These are phyloP conservation scores for Fusarium compactum DNA, from an alignment of 2,329 filamentous ascomycete genomes.

Conservation along the genomic window DNA sequence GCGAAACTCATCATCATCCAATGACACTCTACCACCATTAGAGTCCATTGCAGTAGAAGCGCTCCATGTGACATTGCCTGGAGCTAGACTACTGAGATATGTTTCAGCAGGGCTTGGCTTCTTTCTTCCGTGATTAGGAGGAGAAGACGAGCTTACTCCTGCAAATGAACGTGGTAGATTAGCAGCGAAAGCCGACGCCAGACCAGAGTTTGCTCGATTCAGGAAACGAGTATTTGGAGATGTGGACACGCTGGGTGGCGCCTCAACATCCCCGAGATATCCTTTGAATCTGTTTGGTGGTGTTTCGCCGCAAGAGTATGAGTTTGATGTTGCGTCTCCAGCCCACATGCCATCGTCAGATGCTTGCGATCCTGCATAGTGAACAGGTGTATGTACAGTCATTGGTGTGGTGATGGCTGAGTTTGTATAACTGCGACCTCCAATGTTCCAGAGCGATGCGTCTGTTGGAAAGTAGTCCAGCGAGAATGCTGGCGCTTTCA, in stretches of 20 bases:
- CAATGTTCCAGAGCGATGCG: constrained; percentile 64
- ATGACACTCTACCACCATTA: constrained; percentile 61
- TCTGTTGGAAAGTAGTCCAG: constrained; percentile 75
- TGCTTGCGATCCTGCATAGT: constrained; percentile 67
- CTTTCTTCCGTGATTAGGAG: constrained; percentile 61
- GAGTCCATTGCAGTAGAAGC: constrained; percentile 61
- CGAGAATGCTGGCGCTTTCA: constrained; percentile 75
- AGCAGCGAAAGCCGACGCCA: constrained; percentile 67
- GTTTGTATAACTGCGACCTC: constrained; percentile 64
- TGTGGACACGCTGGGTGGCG: constrained; percentile 67
- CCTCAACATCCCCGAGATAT: constrained; percentile 59
- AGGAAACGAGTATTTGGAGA: constrained; percentile 68
- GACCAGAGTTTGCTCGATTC: constrained; percentile 65
- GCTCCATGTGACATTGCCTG: constrained; percentile 64
- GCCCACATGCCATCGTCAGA: constrained; percentile 67
- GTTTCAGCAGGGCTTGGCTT: constrained; percentile 72
- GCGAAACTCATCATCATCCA: constrained; percentile 66
- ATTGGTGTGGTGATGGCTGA: constrained; percentile 69
- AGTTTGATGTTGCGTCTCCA: constrained; percentile 67
- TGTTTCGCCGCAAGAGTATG: constrained; percentile 72
- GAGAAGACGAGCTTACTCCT: constrained; percentile 57
- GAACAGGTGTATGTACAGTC: constrained; percentile 66
- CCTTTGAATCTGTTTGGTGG: constrained; percentile 65
- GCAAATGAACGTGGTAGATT: constrained; percentile 64
- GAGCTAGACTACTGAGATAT: constrained; percentile 66